Base-by-base conservation (phyloP, 306 rosid species). In the Vachellia collinsii region DNA sequence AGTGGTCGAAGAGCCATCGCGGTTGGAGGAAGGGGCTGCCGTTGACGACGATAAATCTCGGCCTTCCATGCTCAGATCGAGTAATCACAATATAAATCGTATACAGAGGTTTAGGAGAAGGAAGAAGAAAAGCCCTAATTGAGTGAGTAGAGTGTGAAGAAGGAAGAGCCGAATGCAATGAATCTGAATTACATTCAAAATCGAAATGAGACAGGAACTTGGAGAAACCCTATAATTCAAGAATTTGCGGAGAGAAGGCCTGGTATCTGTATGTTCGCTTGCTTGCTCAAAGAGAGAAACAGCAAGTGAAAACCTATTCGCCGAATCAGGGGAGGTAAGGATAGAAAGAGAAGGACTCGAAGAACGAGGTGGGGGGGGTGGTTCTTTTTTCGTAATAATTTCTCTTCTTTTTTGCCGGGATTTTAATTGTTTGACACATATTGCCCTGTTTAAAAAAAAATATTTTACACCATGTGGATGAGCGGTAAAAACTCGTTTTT, bases 11-110 rank as follows among this genome's bases (percentile, higher is more conserved):
- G 89, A 77, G 22, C 89, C 94, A 62, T 92, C 98, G 38, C 93
- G 94, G 83, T 79, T 91, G 72, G 87, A 56, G 29, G 66, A 20
- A 56, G 76, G 77, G 68, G 85, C 74, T 8, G 92, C 23, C 6
- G 92, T 61, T 0, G 95, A 75, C 16, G 92, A 78, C 7, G 85
- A 74, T 69, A 84, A 91, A 90, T 93, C 97, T 79, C 97, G 89
- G 23, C 83, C 83, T 78, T 93, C 97, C 99, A 96, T 93, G 62
- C 7, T 67, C 80, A 84, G 94, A 96, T 96, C 98, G 88, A 90
- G 75, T 74, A 83, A 92, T 85, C 86, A 43, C 80, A 82, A 43
- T 58, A 46, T 46, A 51, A 85, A 84, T 84, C 85, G 76, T 16
- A 63, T 19, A 29, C 66, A 11, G 83, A 83, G 42, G 84, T 72